Evolutionary conservation across 1,284 basidiomycete species (phyloP), one percentile per base, ranked within the genome.

Genomic region (Cryptococcus floricola): DNA sequence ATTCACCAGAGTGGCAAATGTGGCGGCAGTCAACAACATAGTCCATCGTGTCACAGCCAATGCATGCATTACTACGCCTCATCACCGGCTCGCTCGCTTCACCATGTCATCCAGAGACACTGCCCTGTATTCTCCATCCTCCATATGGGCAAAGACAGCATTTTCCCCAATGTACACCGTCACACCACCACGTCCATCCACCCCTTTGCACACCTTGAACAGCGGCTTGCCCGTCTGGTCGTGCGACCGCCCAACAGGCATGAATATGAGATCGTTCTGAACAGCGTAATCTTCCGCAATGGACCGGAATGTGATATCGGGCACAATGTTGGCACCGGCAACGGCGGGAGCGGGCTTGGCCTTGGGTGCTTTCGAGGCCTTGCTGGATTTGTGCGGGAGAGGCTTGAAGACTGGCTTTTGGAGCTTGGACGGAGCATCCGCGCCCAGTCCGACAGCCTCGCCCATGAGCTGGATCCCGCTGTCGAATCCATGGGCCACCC

Each of bases 381-480:
- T 59, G 50, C 58, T 54, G 57, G 70, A 66, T 14, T 69, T 59
- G 75, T 78, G 53, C 28, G 65, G 56, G 6, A 67, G 67, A 78
- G 83, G 70, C 27, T 50, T 28, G 62, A 75, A 75, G 52, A 86
- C 84, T 2, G 90, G 89, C 53, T 84, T 85, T 37, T 78, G 81
- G 43, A 92, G 78, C 58, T 81, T 81, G 1, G 80, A 81, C 0
- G 87, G 82, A 2, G 87, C 86, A n/a, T 87, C 82, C 0, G 83
- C 78, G 2, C 91, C 91, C 12, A 96, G 79, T 56, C 88, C 87
- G 67, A 95, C 84, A 9, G 95, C 94, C 60, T 87, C 84, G 69
- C 95, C 88, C 89, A 98, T 97, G 61, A 98, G 77, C 70, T 94
- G 86, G 50, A 98, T 75, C 0, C 89, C 95, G 23, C 84, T 81